Evolutionary conservation across 2,329 filamentous ascomycete species (phyloP), one percentile per base, ranked within the genome.

Genomic region (Decorospora gaudefroyi): DNA sequence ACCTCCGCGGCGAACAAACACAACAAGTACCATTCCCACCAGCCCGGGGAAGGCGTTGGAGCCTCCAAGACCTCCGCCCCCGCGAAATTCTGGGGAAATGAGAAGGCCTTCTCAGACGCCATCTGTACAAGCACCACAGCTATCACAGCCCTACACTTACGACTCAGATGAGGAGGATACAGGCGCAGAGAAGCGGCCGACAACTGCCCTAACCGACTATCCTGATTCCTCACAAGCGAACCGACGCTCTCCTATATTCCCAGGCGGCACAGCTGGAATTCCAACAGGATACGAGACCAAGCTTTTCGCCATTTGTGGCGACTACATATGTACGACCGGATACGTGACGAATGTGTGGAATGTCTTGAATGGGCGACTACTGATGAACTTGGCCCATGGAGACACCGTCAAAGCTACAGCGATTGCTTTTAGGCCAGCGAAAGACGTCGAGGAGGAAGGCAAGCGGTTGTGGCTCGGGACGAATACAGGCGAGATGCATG

Each of bases 271-370:
- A n/a, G 79, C 79, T 37, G 87, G 92, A 52, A 91, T 99, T 43
- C 73, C 80, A 19, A 91, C 88, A 3, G 90, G 89, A 59, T 93
- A 95, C 57, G 93, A 97, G 52, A 88, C 89, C 4, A 85, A 90
- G 28, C 76, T 90, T 19, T 85, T 96, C 64, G 91, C 93, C 51
- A 84, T 95, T 2, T 96, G 89, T 65, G 93, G 93, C 6, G 86
- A 91, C 53, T 85, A 87, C 55, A 84, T 93, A 6, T 96, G 90
- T 66, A 92, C 91, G 0, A 89, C 87, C 11, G 93, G 92, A 4
- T 86, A 88, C 52, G 78, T 93, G 50, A 97, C 92, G 1, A 82
- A 89, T 49, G 88, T 91, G 0, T 99, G 93, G 91, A 92, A 85
- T 65, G 71, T 96, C 16, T 74, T 84, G 8, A 90, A 90, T 40